Conservation (phyloP, 345 rosid genomes). For the Aegle marmelos region DNA sequence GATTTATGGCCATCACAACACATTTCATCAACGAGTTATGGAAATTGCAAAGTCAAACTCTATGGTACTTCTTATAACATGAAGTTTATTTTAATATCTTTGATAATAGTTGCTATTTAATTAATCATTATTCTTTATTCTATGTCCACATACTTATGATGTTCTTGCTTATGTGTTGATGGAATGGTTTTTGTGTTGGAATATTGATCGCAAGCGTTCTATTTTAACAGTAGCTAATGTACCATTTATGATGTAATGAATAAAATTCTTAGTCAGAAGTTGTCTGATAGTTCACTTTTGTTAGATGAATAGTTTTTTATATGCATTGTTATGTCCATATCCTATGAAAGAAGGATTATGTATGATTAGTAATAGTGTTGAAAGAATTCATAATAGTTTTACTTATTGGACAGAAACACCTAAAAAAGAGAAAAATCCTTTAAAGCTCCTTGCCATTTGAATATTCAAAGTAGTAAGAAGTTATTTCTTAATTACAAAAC, state of each 20-base stretch:
- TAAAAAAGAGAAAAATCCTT: background rate
- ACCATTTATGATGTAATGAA: background rate
- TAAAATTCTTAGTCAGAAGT: background rate
- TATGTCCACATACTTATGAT: background rate
- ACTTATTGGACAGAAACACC: background rate
- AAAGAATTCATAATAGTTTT: background rate
- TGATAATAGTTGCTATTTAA: background rate
- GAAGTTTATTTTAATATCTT: background rate
- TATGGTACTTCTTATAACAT: no score
- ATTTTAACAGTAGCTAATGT: background rate
- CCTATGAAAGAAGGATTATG: background rate
- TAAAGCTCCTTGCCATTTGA: background rate
- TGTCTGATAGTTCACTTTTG: background rate
- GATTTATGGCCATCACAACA: no score
- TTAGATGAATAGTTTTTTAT: background rate
- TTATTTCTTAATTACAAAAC: background rate
- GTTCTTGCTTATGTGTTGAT: background rate
- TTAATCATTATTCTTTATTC: background rate
- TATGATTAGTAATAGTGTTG: background rate
- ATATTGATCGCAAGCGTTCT: background rate
- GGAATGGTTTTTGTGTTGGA: background rate
- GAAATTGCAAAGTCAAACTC: no score
- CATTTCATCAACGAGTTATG: no score
- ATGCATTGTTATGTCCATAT: background rate
- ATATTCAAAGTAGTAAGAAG: background rate